These are phyloP conservation scores for Leucosporidium yakuticum DNA, from an alignment of 768 basidiomycete species.

Conservation along the genomic window DNA sequence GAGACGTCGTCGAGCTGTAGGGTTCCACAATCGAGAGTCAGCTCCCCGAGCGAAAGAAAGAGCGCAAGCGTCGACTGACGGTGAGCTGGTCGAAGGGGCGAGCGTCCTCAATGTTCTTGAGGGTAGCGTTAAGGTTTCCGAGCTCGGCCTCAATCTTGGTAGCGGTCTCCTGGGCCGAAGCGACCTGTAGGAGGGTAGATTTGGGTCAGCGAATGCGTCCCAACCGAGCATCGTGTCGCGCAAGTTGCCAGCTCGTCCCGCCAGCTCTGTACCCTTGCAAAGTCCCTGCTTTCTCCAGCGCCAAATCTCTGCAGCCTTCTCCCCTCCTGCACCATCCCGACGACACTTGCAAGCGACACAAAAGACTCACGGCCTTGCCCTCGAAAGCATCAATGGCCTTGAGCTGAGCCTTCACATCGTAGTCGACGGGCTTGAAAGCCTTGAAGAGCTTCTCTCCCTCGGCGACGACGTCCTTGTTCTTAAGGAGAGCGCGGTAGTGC, in stretches of 20 bases:
- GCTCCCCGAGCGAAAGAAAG: background rate
- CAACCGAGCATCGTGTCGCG: background rate
- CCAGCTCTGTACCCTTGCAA: too few species aligned
- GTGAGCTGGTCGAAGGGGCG: conserved; percentile 96
- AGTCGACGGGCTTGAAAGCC: conserved; percentile 88
- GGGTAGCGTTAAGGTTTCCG: conserved; percentile 81
- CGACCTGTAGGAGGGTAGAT: conserved; percentile 57
- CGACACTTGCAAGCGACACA: conserved; percentile 15
- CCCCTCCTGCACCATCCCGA: background rate
- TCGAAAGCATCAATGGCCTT: conserved; percentile 97
- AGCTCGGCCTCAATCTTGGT: conserved; percentile 85
- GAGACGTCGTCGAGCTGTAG: conserved; percentile 79
- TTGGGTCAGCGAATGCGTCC: background rate
- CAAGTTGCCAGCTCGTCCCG: background rate
- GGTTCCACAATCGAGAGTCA: background rate
- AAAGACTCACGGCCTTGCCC: conserved; percentile 73
- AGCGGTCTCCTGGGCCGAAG: conserved; percentile 80
- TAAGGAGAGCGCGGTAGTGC: conserved; percentile 83
- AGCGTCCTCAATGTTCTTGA: conserved; percentile 93
- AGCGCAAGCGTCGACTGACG: conserved; percentile 53
- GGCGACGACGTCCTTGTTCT: conserved; percentile 85
- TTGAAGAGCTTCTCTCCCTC: conserved; percentile 84
- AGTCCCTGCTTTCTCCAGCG: background rate
- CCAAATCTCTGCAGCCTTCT: background rate
- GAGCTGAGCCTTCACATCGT: conserved; percentile 80